A percentile compares a stretch with the other conserved stretches of the same genome.
Evolutionary conservation across 352 stramenopile species (phyloP).

Genomic region (Achlya hypogyna): DNA sequence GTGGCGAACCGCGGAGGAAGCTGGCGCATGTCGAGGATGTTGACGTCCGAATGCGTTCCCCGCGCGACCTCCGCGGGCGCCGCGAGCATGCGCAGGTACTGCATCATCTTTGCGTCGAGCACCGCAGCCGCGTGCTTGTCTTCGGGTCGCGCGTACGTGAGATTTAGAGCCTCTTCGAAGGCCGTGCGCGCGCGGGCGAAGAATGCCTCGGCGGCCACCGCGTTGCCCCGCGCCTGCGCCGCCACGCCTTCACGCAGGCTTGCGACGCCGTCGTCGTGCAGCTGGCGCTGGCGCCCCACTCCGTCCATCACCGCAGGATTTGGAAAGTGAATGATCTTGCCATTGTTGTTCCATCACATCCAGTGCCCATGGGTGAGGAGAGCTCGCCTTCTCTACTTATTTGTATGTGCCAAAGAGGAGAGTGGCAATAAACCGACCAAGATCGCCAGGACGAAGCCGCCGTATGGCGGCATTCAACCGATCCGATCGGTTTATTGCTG

Average conservation of each 20-base stretch:
- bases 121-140: slow-evolving; percentile 27
- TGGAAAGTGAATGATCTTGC: neutral
- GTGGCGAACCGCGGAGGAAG: slow-evolving; percentile 27
- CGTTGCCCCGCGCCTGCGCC: slow-evolving; percentile 23
- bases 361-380: neutral
- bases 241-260: slow-evolving; percentile 30
- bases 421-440: neutral
- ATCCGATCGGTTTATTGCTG: too few relatives aligned
- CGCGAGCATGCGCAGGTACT: slow-evolving; percentile 42
- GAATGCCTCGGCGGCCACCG: slow-evolving; percentile 21
- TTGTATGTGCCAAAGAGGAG: neutral
- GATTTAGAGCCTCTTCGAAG: slow-evolving; percentile 29
- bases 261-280: slow-evolving; percentile 32
- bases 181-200: slow-evolving; percentile 28
- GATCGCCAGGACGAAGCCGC: neutral
- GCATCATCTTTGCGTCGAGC: slow-evolving; percentile 36
- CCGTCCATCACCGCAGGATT: slow-evolving; percentile 3
- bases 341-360: neutral
- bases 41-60: slow-evolving; percentile 32
- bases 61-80: neutral
- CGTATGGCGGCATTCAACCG: neutral
- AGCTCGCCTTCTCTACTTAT: neutral
- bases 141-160: slow-evolving; percentile 25
- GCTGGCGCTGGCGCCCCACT: neutral
- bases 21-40: slow-evolving; percentile 63